Evolutionary conservation across 1,139 yeast genomes (phyloP), one percentile per base, ranked within the genome.

Genomic region (Geotrichum restrictum): DNA sequence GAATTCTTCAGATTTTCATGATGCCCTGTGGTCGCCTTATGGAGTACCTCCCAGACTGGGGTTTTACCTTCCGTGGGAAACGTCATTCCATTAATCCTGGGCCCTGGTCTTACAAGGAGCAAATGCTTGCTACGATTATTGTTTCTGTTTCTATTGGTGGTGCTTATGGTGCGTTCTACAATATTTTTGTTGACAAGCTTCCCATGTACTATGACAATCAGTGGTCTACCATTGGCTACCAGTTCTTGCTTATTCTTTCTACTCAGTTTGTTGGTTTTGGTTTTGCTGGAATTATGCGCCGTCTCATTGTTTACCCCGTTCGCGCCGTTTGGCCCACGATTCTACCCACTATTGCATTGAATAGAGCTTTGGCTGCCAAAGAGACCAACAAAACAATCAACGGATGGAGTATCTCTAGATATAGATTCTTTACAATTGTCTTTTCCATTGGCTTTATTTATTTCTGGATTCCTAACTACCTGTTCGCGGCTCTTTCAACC

Each of bases 81-180:
- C 69, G 70, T 53, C 54, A 65, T 59, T 64, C 77, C 51, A 59
- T 79, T 60, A 75, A 82, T 66, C 81, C 82, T 1, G 83, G 83
- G 11, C 81, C 82, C 6, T 84, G 87, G 85, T 71, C 77, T 33
- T 76, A 71, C 62, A 84, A 85, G 64, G 91, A 84, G 63, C 88
- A 83, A 70, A 80, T 81, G 83, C 69, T 80, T 56, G 70, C 81
- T 2, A 76, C 84, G 1, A 51, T 60, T 34, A 59, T 60, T 32
- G 53, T 59, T 42, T 52, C 55, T 27, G 60, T 60, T 34, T 52
- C 62, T 29, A 55, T 55, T 21, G 55, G 57, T 32, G 55, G 55
- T 21, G 57, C 57, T 8, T 74, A 76, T 55, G 75, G 73, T 21
- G 69, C 58, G 24, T 42, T 70, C 74, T 55, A 69, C 69, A 55